Evolutionary conservation across 2,329 filamentous ascomycete species (phyloP).

Genomic region (Nemania sp.): DNA sequence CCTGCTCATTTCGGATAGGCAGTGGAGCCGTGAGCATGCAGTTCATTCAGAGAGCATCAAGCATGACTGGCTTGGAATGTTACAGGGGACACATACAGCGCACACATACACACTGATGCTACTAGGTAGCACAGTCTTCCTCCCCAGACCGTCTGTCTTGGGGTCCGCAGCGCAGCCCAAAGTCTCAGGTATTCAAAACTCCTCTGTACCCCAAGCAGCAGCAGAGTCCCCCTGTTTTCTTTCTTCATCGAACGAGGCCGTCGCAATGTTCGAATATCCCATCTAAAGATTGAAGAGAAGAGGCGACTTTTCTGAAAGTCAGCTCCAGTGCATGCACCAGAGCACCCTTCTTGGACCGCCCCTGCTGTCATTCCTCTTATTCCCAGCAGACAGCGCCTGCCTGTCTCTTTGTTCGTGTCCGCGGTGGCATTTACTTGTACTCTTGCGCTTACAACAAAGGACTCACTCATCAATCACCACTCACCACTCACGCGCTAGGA

Average conservation of each 20-base stretch:
- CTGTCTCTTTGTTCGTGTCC: conserved; percentile 32
- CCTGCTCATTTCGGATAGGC: conserved; percentile 21
- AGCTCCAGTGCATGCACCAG: conserved; percentile 46
- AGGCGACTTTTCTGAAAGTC: conserved; percentile 57
- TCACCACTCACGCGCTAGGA: conserved; percentile 15
- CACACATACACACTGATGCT: conserved; percentile 25
- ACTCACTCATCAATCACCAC: not conserved
- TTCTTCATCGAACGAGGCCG: conserved; percentile 52
- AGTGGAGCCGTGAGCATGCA: conserved; percentile 21
- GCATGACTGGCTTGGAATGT: conserved; percentile 17
- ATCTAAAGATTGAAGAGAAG: conserved; percentile 52
- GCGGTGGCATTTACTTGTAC: conserved; percentile 58
- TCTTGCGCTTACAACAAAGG: conserved; percentile 44
- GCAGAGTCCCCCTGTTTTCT: conserved; percentile 40
- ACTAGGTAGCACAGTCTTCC: conserved; percentile 19
- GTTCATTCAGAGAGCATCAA: conserved; percentile 17
- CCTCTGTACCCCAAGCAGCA: conserved; percentile 39
- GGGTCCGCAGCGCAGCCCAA: conserved; percentile 26
- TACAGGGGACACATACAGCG: conserved; percentile 24
- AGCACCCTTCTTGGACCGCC: conserved; percentile 22
- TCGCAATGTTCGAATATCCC: conserved; percentile 58
- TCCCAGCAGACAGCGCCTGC: conserved; percentile 17
- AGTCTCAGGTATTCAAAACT: conserved; percentile 41
- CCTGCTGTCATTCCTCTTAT: conserved; percentile 20
- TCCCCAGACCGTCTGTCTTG: conserved; percentile 29